Evolutionary conservation across 352 stramenopile species (phyloP), one percentile per base, ranked within the genome.

Genomic region (Thraustochytrium sp.): DNA sequence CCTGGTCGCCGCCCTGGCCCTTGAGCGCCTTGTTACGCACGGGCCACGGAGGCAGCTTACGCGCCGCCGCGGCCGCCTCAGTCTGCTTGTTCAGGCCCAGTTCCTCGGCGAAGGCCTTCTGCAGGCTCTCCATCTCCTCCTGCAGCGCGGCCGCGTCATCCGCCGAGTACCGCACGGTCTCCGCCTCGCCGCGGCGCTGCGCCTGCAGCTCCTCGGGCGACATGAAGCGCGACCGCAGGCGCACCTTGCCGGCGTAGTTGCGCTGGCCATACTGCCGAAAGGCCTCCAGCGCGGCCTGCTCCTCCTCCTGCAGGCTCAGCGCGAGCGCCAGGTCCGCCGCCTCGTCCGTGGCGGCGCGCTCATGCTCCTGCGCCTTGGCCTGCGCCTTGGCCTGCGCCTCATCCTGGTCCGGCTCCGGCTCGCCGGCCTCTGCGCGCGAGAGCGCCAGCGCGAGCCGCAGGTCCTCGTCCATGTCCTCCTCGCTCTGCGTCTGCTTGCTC

Each of bases 11-110:
- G 55, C 75, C 75, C 51, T 84, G 75, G 21, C 75, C 75, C 51
- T 84, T 84, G 44, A 84, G 61, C 9, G 26, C 56, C 44, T 84
- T 84, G 49, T 84, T 84, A 18, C 75, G 54, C 16, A 83, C 26
- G 11, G 68, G 68, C 68, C 61, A 84, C 53, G 75, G 75, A 11
- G 75, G 55, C 54, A 73, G 75, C 26, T 75, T 75, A 23, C 13
- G 5, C 5, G 5, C 46, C 5, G 5, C 55, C 31, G 23, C 34
- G 44, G 29, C 29, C 55, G 9, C 16, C 38, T 26, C 18, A 9
- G 16, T 51, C 16, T 34, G 62, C 44, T 9, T 9, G 8, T 23
- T 38, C 37, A 18, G 13, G 26, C 62, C 40, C 38, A 54, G 2
- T n/a, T 51, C 62, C 44, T 75, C 62, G 9, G 62, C 62, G 29